Conservation (phyloP, 176 grass and related monocot species). For the Neostapfia colusana region DNA sequence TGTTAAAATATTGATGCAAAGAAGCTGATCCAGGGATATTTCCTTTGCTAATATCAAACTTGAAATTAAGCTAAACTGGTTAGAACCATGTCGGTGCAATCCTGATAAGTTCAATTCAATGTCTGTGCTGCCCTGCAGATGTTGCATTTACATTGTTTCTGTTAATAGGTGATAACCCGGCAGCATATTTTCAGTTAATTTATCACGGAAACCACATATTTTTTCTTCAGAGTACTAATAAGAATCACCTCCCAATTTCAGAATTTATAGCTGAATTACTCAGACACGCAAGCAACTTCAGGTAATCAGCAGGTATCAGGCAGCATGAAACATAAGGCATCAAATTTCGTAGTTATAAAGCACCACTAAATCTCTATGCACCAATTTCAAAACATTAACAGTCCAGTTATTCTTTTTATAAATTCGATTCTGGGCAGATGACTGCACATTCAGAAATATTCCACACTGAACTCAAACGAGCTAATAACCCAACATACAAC, state of each 20-base stretch:
- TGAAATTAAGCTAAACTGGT: background rate
- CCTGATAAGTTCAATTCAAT: background rate
- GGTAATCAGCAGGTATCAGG: background rate
- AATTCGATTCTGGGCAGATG: conserved; percentile 28
- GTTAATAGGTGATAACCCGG: background rate
- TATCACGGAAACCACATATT: background rate
- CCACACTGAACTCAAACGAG: conserved; percentile 17
- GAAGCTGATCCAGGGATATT: background rate
- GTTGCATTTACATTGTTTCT: background rate
- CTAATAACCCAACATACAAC: conserved; percentile 15
- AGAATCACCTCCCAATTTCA: background rate
- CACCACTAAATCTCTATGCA: conserved; percentile 8
- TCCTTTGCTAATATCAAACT: background rate
- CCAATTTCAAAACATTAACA: background rate
- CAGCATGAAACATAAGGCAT: background rate
- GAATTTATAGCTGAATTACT: background rate
- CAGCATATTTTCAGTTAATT: background rate
- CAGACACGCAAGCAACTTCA: background rate
- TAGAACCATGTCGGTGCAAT: background rate
- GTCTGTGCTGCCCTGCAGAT: background rate
- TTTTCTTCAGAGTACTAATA: background rate
- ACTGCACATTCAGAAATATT: conserved; percentile 41
- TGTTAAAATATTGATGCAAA: background rate
- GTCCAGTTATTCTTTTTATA: conserved; percentile 29
- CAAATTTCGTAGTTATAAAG: background rate